phyloP scores from a whole-genome alignment of 2,329 filamentous ascomycete genomes.

The Rhinocladiella similis region DNA sequence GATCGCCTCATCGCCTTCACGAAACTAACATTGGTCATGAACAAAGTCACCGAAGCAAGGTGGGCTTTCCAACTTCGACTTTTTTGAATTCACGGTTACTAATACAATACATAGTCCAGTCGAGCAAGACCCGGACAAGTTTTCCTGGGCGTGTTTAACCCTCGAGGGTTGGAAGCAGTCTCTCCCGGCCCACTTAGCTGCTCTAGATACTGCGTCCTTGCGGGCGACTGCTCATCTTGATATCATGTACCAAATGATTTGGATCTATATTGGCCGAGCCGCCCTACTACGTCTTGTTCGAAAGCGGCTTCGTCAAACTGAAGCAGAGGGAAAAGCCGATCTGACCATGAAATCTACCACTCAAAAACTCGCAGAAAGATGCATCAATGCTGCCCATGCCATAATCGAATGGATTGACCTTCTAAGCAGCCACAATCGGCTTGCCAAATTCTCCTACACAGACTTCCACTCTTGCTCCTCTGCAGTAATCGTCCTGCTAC shows the following conservation, averaged over 20 bases:
- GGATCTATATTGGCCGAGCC: not conserved
- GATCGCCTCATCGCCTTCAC: no score
- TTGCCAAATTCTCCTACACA: slow-evolving; percentile 5
- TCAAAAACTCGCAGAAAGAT: not conserved
- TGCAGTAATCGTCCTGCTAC: slow-evolving; percentile 7
- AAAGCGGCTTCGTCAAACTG: slow-evolving; percentile 37
- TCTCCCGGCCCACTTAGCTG: no score
- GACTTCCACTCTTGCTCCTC: slow-evolving; percentile 8
- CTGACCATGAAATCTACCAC: slow-evolving; percentile 55
- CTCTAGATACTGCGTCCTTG: not conserved
- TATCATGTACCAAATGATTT: not conserved
- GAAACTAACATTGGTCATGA: no score
- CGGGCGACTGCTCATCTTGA: not conserved
- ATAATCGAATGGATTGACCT: slow-evolving; percentile 36
- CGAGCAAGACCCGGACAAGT: no score
- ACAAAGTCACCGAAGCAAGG: no score
- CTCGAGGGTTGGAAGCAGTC: no score
- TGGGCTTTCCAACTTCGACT: no score
- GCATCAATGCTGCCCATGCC: slow-evolving; percentile 43
- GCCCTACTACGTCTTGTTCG: not conserved
- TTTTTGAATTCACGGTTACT: no score
- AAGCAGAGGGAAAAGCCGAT: slow-evolving; percentile 56
- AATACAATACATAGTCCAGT: no score
- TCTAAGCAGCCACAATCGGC: not conserved
- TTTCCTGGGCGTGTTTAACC: no score